Base-by-base conservation (phyloP, 2,329 filamentous ascomycete species). In the Penicillium sp. region DNA sequence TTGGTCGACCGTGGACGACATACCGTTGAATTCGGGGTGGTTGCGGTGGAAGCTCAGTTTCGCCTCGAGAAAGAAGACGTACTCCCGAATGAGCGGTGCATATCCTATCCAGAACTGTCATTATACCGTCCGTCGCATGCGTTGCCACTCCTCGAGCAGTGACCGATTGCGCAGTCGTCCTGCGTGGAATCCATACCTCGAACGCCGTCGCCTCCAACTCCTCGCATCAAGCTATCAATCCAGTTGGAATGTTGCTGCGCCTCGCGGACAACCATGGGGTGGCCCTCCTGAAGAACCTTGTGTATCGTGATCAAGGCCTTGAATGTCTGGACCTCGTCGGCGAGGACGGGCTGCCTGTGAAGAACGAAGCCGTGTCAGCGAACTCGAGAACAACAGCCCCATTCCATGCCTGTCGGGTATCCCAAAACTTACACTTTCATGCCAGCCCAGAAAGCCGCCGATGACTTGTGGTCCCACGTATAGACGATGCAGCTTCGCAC, bases 381-480 rank as follows among this genome's bases (percentile, higher is more conserved):
- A 38, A 22, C 32, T 24, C 11, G 9, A n/a, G 8, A 51, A 29
- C 8, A 51, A 45, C n/a, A 42, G 20, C 32, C 18, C 34, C 24
- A 16, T 50, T 44, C 10, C 14, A 29, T 47, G 22, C 16, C 14
- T 24, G 7, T 38, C 16, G 6, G 13, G 5, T 42, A 7, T 40
- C 16, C 5, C n/a, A 24, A n/a, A 54, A 82, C 88, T 66, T 83
- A 95, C 89, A 97, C 92, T 85, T 99, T 99, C 84, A 99, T 95
- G 72, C 92, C 93, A 55, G 90, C 86, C 94, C 94, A 99, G 76
- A 99, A 99, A 71, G 92, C 90, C 72, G 86, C 83, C 40, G 92
- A 96, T 63, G 89, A 96, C 79, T 96, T 95, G 80, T 99, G 92
- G 77, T 99, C 94, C 94, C 94, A 99, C 57, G 93, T 97, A 76